Conservation (phyloP, 2,329 filamentous ascomycete genomes). For the Remersonia thermophila region DNA sequence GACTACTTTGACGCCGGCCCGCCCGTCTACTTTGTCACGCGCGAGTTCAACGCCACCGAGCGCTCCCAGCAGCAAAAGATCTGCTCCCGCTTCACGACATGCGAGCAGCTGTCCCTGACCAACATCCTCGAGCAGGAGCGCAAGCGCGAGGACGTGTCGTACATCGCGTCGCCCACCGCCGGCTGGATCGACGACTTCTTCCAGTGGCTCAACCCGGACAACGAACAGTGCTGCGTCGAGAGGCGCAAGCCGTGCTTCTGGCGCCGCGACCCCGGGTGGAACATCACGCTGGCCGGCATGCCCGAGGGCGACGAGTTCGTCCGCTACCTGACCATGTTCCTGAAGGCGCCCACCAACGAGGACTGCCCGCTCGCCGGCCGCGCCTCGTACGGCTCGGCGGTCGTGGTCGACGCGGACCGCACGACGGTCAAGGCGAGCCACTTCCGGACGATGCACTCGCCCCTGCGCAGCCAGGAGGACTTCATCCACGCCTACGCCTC, state of each 20-base stretch:
- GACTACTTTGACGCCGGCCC: slow-evolving; percentile 84
- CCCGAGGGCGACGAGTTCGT: slow-evolving; percentile 87
- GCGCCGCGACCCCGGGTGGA: slow-evolving; percentile 69
- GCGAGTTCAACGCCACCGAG: slow-evolving; percentile 65
- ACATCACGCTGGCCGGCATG: slow-evolving; percentile 81
- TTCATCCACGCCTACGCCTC: slow-evolving; percentile 87
- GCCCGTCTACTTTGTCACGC: slow-evolving; percentile 91
- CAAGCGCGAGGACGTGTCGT: slow-evolving; percentile 77
- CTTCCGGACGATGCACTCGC: slow-evolving; percentile 83
- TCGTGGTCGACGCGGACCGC: slow-evolving; percentile 60
- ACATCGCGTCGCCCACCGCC: slow-evolving; percentile 75
- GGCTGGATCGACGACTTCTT: slow-evolving; percentile 98
- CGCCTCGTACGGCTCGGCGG: slow-evolving; percentile 73
- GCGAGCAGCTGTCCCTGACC: slow-evolving; percentile 68
- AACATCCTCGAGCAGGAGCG: slow-evolving; percentile 91
- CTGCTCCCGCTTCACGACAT: slow-evolving; percentile 84
- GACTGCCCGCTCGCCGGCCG: slow-evolving; percentile 81
- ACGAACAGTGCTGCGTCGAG: slow-evolving; percentile 63
- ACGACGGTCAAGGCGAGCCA: slow-evolving; percentile 68
- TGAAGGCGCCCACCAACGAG: slow-evolving; percentile 65
- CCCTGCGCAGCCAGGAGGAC: slow-evolving; percentile 75
- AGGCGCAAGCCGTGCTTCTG: slow-evolving; percentile 65
- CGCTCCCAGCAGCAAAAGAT: slow-evolving; percentile 69
- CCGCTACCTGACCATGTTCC: slow-evolving; percentile 72
- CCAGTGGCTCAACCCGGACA: slow-evolving; percentile 83